phyloP scores from a whole-genome alignment of 1,284 basidiomycete genomes.

The Ceratobasidium sp. region DNA sequence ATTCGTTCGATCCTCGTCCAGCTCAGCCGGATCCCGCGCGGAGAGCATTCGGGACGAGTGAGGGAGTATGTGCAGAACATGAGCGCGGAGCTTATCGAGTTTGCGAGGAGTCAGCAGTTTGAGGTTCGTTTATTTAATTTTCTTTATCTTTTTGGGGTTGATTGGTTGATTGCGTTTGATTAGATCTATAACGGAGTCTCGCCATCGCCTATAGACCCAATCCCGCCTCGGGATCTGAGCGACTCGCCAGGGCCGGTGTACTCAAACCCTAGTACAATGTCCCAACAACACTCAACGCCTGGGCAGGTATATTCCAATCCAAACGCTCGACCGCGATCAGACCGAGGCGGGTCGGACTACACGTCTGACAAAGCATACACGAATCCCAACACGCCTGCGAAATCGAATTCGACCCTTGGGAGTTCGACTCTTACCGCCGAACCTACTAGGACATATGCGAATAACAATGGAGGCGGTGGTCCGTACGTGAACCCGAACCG shows the following conservation, averaged over 20 bases:
- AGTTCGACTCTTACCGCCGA: background rate
- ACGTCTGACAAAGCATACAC: slow-evolving; percentile 20
- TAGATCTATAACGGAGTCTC: slow-evolving; percentile 41
- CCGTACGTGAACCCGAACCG: slow-evolving; percentile 40
- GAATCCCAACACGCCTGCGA: slow-evolving; percentile 22
- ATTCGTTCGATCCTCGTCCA: slow-evolving; percentile 39
- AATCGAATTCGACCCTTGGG: slow-evolving; percentile 4
- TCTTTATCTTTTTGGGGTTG: background rate
- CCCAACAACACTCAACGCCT: too few relatives aligned
- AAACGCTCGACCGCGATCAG: background rate
- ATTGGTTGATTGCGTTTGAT: background rate
- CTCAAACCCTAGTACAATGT: too few relatives aligned
- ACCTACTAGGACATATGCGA: too few relatives aligned
- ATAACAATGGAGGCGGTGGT: background rate
- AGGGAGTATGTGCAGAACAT: slow-evolving; percentile 9
- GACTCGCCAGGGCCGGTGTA: background rate
- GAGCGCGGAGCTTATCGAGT: slow-evolving; percentile 28
- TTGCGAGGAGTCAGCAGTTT: slow-evolving; percentile 30
- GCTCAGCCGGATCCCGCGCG: slow-evolving; percentile 12
- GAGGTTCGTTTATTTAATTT: slow-evolving; percentile 5
- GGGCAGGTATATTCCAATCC: slow-evolving; percentile 19
- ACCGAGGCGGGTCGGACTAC: slow-evolving; percentile 2
- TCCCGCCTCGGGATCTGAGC: slow-evolving; percentile 25
- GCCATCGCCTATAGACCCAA: slow-evolving; percentile 28
- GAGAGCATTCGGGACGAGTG: slow-evolving; percentile 1